Percentiles rank a stretch among this genome's conserved stretches.
Evolutionary conservation across 768 basidiomycete species (phyloP).

Genomic region (Fibroporia radiculosa): DNA sequence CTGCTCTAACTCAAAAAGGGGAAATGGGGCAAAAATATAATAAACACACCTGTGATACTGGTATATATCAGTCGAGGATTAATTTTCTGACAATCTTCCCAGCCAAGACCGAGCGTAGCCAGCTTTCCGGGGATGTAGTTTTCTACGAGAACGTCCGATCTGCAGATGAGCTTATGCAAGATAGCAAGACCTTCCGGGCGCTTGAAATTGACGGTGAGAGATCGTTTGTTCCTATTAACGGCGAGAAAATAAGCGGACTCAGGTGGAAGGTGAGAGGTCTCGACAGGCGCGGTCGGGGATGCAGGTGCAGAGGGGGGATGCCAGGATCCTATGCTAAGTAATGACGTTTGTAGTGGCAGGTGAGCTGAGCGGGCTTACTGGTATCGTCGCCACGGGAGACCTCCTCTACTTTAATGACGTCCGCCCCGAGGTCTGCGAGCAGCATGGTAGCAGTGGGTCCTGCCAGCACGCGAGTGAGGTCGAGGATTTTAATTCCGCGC

Average conservation of each 20-base stretch:
- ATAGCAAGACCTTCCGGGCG: conserved; percentile 68
- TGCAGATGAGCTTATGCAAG: conserved; percentile 56
- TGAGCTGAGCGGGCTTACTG: conserved; percentile 35
- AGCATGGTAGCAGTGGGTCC: conserved; percentile 91
- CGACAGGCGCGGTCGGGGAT: conserved; percentile 34
- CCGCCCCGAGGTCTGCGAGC: conserved; percentile 83
- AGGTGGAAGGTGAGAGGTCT: conserved; percentile 62
- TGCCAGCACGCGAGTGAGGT: conserved; percentile 86
- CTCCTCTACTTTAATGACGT: conserved; percentile 91
- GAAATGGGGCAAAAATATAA: conserved; percentile 20
- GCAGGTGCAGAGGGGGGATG: conserved; percentile 44
- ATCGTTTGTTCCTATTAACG: conserved; percentile 84
- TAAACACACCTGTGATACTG: conserved; percentile 68
- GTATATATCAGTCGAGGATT: conserved; percentile 83
- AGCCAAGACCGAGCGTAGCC: conserved; percentile 77
- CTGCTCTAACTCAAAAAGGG: conserved; percentile 27
- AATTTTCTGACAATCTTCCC: conserved; percentile 67
- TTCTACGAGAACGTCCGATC: conserved; percentile 83
- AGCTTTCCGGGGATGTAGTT: conserved; percentile 87
- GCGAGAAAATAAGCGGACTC: conserved; percentile 93
- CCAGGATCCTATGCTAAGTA: conserved; percentile 48
- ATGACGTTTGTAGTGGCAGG: conserved; percentile 4
- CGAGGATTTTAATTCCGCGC: conserved; percentile 74
- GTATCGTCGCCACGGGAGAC: conserved; percentile 83
- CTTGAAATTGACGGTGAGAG: conserved; percentile 88